Conservation (phyloP, 768 basidiomycete genomes). For the Cystofilobasidium macerans region DNA sequence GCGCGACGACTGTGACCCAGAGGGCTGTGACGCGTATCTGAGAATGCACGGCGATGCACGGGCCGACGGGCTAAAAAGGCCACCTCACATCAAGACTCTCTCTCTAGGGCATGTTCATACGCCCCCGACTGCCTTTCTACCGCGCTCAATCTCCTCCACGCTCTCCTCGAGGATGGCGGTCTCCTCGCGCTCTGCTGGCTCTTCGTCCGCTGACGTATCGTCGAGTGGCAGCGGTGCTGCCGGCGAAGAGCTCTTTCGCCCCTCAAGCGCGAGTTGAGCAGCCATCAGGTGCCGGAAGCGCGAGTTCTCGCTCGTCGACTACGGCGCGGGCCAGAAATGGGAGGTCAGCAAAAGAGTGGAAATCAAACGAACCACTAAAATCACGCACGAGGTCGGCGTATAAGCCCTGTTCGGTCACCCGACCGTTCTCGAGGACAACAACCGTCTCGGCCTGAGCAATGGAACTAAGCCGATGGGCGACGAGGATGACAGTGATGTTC, state of each 20-base stretch:
- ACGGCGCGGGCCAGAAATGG: conserved; percentile 5
- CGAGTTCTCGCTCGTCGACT: conserved; percentile 60
- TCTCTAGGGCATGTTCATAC: not conserved
- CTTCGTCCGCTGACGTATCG: not conserved
- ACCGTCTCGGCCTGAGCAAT: conserved; percentile 26
- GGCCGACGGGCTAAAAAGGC: no score
- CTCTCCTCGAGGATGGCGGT: not conserved
- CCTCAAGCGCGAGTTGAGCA: conserved; percentile 52
- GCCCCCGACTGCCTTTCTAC: not conserved
- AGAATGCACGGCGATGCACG: no score
- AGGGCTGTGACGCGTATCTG: no score
- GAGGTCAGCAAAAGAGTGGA: no score
- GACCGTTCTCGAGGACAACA: conserved; percentile 20
- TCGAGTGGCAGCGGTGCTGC: not conserved
- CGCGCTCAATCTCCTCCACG: not conserved
- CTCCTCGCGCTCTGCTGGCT: not conserved
- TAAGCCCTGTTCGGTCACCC: conserved; percentile 21
- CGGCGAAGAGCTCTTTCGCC: not conserved
- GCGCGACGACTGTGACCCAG: no score
- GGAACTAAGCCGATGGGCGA: conserved; percentile 20
- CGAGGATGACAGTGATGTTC: conserved; percentile 24
- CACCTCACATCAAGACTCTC: not conserved
- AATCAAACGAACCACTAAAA: no score
- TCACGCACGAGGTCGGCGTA: conserved; percentile 22
- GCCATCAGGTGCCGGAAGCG: conserved; percentile 81